Evolutionary conservation across 352 stramenopile species (phyloP).

Genomic region (Vaucheria bursata): DNA sequence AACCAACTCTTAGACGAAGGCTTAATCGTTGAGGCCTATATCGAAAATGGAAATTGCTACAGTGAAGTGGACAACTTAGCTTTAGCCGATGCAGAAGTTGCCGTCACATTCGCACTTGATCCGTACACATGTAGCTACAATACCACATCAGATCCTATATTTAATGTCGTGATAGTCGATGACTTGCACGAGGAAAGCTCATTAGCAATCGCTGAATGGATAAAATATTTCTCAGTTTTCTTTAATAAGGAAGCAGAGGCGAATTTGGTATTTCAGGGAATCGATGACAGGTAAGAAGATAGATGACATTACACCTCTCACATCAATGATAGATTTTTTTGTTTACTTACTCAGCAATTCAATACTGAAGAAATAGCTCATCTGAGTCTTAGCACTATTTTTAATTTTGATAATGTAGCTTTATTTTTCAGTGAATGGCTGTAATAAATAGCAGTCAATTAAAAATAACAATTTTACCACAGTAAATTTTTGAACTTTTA

Average conservation of each 20-base stretch:
- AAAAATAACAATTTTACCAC: not conserved
- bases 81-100: constrained; percentile 9
- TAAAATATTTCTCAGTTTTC: constrained; percentile 47
- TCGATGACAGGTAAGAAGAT: constrained; percentile 34
- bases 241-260: constrained; percentile 48
- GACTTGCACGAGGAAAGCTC: not conserved
- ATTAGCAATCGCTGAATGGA: constrained; percentile 32
- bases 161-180: not conserved
- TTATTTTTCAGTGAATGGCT: no score
- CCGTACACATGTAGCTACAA: not conserved
- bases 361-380: no score
- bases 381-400: no score
- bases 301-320: no score
- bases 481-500: not conserved
- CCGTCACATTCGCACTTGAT: constrained; percentile 3
- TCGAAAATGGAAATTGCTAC: not conserved
- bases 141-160: not conserved
- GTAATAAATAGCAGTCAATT: no score
- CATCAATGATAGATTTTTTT: no score
- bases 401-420: no score
- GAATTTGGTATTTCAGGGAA: constrained; percentile 33
- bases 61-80: constrained; percentile 22
- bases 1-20: constrained; percentile 13
- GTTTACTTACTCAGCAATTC: no score
- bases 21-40: constrained; percentile 13